Base-by-base conservation (phyloP, 2,329 filamentous ascomycete genomes). In the Chalaropsis thielavioides region DNA sequence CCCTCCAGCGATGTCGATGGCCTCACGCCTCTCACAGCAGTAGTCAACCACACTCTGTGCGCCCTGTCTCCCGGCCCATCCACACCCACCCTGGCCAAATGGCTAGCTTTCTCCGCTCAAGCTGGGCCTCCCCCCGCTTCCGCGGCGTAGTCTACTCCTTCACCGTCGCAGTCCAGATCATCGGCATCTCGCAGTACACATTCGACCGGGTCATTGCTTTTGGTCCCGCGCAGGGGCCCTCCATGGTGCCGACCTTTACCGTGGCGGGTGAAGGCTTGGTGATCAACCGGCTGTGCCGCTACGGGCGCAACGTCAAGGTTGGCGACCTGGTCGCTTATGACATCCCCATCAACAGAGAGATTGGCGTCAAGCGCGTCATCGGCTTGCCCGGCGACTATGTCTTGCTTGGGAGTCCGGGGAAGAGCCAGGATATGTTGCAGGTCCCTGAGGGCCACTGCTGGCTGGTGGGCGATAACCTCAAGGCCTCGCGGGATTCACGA, bases 371-470 rank as follows among this genome's bases (percentile, higher is more conserved):
- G 79, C 82, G 94, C 67, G 84, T 96, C 51, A 72, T 88, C 64
- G 88, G 87, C 27, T 78, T 91, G 81, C 85, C 85, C 0, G 88
- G 88, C 0, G 89, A 92, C 71, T 90, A 89, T 70, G 87, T 92
- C 31, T 74, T 86, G 63, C 75, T 86, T 35, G 80, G 87, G 67
- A 85, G 83, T 19, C 85, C 85, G 0, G 83, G 77, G 2, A 62
- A 64, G 44, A 61, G 62, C n/a, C 64, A 67, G 41, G 66, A 67
- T 51, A 67, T 67, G 66, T n/a, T 68, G n/a, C 71, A 95, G 89
- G 84, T 99, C 17, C 94, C 94, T 0, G 80, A 88, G 72, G 94
- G 94, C 1, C 94, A 99, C 78, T 95, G 91, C 71, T 97, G 90
- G 84, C 78, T 96, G 6, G 83, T 85, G 2, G 94, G 94, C 2